These are phyloP conservation scores for Poa pratensis DNA, from an alignment of 176 grass and related monocot genomes.

Conservation along the genomic window DNA sequence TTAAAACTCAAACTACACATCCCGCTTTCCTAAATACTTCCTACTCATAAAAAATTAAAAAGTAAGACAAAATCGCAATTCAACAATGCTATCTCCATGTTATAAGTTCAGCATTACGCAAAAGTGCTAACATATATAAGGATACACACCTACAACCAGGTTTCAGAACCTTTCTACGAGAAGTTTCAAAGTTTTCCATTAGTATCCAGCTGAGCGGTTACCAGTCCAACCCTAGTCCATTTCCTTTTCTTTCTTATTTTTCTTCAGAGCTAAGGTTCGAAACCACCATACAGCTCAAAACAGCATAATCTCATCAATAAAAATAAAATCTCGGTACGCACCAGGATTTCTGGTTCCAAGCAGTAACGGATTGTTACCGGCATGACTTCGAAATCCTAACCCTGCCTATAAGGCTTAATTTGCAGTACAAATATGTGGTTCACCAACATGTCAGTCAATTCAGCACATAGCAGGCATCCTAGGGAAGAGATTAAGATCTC, in stretches of 20 bases:
- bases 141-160: constrained; percentile 33
- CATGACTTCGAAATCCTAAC: neutral
- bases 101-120: constrained; percentile 7
- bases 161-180: neutral
- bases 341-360: neutral
- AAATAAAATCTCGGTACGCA: neutral
- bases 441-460: constrained; percentile 31
- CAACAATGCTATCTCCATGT: constrained; percentile 21
- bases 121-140: neutral
- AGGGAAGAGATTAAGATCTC: constrained; percentile 13
- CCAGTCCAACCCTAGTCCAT: neutral
- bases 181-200: neutral
- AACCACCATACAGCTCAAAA: constrained; percentile 20
- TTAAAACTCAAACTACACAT: constrained; percentile 12
- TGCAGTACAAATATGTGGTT: neutral
- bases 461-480: constrained; percentile 3
- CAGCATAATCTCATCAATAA: neutral
- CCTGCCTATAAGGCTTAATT: neutral
- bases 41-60: constrained; percentile 28
- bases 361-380: neutral
- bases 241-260: constrained; percentile 1
- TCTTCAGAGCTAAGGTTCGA: constrained; percentile 27
- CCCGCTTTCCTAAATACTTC: constrained; percentile 6
- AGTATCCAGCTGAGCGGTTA: neutral
- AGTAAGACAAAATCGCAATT: neutral